Evolutionary conservation across 2,329 filamentous ascomycete genomes (phyloP).

Genomic region (Alternaria metachromatica): DNA sequence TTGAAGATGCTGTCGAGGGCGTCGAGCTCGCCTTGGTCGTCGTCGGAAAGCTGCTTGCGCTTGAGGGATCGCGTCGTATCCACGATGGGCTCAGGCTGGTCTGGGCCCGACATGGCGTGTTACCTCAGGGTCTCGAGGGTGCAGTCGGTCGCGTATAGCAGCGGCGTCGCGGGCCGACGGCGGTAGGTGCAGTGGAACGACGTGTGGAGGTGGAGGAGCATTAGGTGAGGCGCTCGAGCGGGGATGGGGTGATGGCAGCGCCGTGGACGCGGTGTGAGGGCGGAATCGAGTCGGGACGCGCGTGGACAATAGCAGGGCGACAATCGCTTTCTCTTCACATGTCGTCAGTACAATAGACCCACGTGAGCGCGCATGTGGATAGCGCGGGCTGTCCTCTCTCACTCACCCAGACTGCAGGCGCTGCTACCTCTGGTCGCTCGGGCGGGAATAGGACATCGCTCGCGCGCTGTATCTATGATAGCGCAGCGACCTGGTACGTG

Average conservation of each 20-base stretch:
- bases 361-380: slow-evolving; percentile 6
- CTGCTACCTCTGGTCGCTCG: slow-evolving; percentile 22
- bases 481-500: not conserved
- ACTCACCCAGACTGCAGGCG: slow-evolving; percentile 9
- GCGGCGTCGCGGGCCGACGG: slow-evolving; percentile 9
- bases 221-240: slow-evolving; percentile 18
- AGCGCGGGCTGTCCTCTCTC: slow-evolving; percentile 14
- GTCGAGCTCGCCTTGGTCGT: slow-evolving; percentile 48
- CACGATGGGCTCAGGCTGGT: slow-evolving; percentile 29
- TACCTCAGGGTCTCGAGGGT: not conserved
- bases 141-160: slow-evolving; percentile 4
- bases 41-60: slow-evolving; percentile 32
- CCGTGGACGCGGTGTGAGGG: slow-evolving; percentile 5
- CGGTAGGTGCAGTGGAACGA: slow-evolving; percentile 11
- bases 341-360: slow-evolving; percentile 11
- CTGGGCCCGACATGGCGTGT: slow-evolving; percentile 42
- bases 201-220: slow-evolving; percentile 23
- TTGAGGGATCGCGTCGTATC: slow-evolving; percentile 36
- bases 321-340: slow-evolving; percentile 1
- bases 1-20: slow-evolving; percentile 51
- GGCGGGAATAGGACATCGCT: slow-evolving; percentile 41
- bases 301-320: not conserved
- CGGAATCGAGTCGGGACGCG: not conserved
- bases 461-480: slow-evolving; percentile 2
- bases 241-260: not conserved